Evolutionary conservation across 495 filamentous ascomycete genomes (phyloP), one percentile per base, ranked within the genome.

Genomic region (Daldinia loculata): DNA sequence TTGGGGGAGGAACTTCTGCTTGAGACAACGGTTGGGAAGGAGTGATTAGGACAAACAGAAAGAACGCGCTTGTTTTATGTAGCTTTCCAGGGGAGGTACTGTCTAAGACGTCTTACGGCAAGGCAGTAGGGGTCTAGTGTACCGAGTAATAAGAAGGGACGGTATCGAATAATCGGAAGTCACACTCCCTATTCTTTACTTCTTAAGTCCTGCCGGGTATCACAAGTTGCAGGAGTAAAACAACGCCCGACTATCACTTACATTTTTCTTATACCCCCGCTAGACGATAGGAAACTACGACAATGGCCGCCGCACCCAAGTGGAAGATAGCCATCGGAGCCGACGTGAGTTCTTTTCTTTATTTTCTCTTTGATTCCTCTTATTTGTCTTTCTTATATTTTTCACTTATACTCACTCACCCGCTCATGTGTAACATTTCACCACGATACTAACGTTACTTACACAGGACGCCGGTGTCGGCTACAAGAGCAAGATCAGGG

Each of bases 401-500:
- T 48, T 60, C 6, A 61, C 48, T 34, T 36, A 36, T 15, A 36
- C 56, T 24, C 15, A 32, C n/a, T 30, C 58, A 24, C 27, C 57
- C 34, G 50, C 22, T 39, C 32, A 45, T 59, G 39, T 39, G 29
- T 29, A 27, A 26, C 34, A 30, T 29, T 43, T 60, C 22, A 43
- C 5, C 14, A n/a, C 4, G 22, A 67, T 39, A 24, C 76, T 76
- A 67, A 78, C 29, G 11, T 60, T 7, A 41, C n/a, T 24, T 34
- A 24, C 32, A 55, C 61, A 94, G 83, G 89, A 92, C 60, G 93
- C 93, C 75, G 93, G 93, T 76, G 84, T 89, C 75, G 82, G 81
- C 74, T 94, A 94, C 86, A 94, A 94, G 80, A 86, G 88, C 78
- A 89, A 89, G 72, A 89, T 96, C 84, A 93, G 90, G 76, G 83